Base-by-base conservation (phyloP, 768 basidiomycete genomes). In the Pleurotus salmoneostramineus region DNA sequence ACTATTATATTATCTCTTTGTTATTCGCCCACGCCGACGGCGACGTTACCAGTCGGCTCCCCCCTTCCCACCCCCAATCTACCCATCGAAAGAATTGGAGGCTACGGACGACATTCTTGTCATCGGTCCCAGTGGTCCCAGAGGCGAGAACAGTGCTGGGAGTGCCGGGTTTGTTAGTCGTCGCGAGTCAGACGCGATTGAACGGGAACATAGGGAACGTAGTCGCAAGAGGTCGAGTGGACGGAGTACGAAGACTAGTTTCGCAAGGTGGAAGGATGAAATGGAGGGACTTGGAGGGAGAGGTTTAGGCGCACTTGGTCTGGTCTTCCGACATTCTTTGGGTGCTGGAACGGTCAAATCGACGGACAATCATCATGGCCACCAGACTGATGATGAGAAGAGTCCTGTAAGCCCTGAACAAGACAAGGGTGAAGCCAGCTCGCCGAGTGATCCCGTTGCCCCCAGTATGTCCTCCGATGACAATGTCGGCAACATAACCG, bases 1-100 rank as follows among this genome's bases (percentile, higher is more conserved):
- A 32, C 36, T 69, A 11, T 64, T 83, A 1, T 76, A 78, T 60
- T 81, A 72, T 61, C 72, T 77, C 58, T 71, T 76, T 50, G 67
- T 81, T 52, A 72, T 78, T 51, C 79, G 84, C 8, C 81, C 83
- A 11, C 81, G 78, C 10, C 63, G 65, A 60, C 72, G 74, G 40
- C 67, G 69, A 6, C 65, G 47, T 17, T 62, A 61, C 8, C 59
- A 65, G 31, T 17, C 36, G 21, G 21, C 21, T 27, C 21, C 21
- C 27, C 10, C 52, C 14, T 31, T 42, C 8, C 52, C 17, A 5
- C 21, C 37, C 5, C 40, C 52, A 8, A 10, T 37, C 14, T 31
- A 32, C 36, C 32, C 27, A 12, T 31, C 56, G 46, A 48, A 56
- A 33, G 45, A 48, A 31, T 21, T 34, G 12, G 44, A 48, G 37